These are phyloP conservation scores for Westerdykella sp. DNA, from an alignment of 2,329 filamentous ascomycete genomes.

Conservation along the genomic window DNA sequence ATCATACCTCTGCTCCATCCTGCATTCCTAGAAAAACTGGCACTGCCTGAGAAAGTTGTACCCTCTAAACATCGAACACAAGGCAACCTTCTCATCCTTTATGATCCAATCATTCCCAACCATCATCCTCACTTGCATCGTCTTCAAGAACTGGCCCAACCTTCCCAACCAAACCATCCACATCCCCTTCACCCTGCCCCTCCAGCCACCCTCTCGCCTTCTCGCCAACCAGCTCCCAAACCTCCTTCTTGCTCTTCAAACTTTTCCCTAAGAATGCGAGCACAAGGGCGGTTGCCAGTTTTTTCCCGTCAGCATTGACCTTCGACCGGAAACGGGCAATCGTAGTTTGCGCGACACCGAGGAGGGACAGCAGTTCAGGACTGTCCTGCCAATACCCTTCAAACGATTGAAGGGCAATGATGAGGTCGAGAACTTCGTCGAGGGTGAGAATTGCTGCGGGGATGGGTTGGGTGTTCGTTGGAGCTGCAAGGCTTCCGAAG, in stretches of 20 bases:
- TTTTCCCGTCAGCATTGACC: constrained; percentile 1
- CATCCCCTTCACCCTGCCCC: not conserved
- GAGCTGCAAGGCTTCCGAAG: not conserved
- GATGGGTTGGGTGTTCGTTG: constrained; percentile 1
- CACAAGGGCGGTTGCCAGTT: constrained; percentile 39
- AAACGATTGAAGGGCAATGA: constrained; percentile 54
- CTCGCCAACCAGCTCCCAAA: constrained; percentile 59
- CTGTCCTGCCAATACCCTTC: constrained; percentile 48
- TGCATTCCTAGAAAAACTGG: too few species aligned
- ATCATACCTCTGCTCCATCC: too few species aligned
- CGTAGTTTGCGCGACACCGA: constrained; percentile 8
- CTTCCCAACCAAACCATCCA: too few species aligned
- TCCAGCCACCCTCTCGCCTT: constrained; percentile 49
- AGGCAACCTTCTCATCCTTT: too few species aligned
- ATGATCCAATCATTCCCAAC: too few species aligned
- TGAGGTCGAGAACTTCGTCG: constrained; percentile 30
- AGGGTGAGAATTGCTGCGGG: constrained; percentile 8
- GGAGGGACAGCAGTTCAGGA: constrained; percentile 12
- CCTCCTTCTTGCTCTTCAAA: constrained; percentile 44
- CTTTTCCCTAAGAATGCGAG: constrained; percentile 47
- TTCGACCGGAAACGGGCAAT: too few species aligned
- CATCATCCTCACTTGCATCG: too few species aligned
- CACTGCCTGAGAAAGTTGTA: too few species aligned
- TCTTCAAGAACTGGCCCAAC: too few species aligned
- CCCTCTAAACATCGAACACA: too few species aligned